Evolutionary conservation across 202 grass and related monocot genomes (phyloP), one percentile per base, ranked within the genome.

Genomic region (Brachypodium distachyon): DNA sequence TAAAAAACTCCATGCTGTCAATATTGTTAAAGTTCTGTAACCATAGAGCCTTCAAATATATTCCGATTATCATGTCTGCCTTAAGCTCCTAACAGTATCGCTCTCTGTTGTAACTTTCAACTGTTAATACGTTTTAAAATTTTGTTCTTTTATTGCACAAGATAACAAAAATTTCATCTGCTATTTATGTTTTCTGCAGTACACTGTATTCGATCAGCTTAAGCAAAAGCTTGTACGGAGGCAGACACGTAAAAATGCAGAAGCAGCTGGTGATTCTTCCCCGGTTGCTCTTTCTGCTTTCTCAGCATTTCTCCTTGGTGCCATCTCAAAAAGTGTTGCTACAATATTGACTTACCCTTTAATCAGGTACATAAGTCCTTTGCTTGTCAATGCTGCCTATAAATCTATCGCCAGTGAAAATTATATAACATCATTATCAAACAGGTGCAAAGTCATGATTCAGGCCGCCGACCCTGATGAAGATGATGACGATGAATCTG

Each of bases 361-460:
- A 50, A 99, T 99, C 54, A 96, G 96, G 96, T 99, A 49, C 28
- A 34, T 61, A 54, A 84, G n/a, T n/a, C 27, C 74, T 84, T 52
- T 82, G 26, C 66, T 70, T 77, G 76, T 83, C 61, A 48, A 1
- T 67, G 53, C 40, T 54, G 9, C 50, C 7, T 21, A 23, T 31
- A 47, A 17, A 67, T 70, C 13, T 64, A 59, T 39, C 41, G 47
- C 65, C 26, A 10, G 28, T 36, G 22, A 17, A 51, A 78, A 37
- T 70, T 59, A 32, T 61, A 38, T 52, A 40, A 63, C 39, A 49
- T 48, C 12, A 68, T 41, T 42, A 5, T 48, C 48, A 70, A 88
- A 76, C 72, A 99, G 96, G 87, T 99, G 96, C 78, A 99, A 99
- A 78, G 88, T 91, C 50, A 93, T 99, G 96, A 99, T 99, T 82